These are phyloP conservation scores for Leptosphaerulina australis DNA, from an alignment of 2,329 filamentous ascomycete species.

Conservation along the genomic window DNA sequence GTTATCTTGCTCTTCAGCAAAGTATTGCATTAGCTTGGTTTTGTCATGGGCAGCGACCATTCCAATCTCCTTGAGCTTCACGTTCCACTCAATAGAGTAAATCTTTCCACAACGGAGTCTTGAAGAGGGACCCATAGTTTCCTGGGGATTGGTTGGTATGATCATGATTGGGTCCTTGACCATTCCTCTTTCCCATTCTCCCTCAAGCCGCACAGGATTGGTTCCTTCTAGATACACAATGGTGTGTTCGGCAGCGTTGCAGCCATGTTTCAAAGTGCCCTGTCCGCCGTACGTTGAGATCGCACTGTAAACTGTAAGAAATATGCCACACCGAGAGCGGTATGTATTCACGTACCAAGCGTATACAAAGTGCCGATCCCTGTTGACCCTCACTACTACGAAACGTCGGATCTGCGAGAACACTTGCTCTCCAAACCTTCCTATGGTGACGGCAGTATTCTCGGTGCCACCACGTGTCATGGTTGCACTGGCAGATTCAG, in stretches of 20 bases:
- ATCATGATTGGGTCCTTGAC: conserved; percentile 49
- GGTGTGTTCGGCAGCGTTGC: conserved; percentile 47
- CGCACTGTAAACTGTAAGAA: conserved; percentile 34
- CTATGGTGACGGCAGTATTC: conserved; percentile 19
- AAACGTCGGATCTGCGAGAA: conserved; percentile 39
- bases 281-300: conserved; percentile 50
- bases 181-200: conserved; percentile 44
- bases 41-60: conserved; percentile 38
- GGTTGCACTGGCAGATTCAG: conserved; percentile 21
- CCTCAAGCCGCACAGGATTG: conserved; percentile 16
- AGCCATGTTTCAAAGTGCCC: conserved; percentile 47
- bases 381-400: conserved; percentile 24
- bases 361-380: conserved; percentile 32
- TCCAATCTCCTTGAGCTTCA: conserved; percentile 53
- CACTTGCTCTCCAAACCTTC: conserved; percentile 20
- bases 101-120: conserved; percentile 47
- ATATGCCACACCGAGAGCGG: too few relatives aligned
- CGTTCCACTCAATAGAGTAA: conserved; percentile 52
- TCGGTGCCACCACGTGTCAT: neutral
- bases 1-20: too few relatives aligned
- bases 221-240: conserved; percentile 39
- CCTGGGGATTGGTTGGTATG: conserved; percentile 19
- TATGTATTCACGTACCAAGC: conserved; percentile 31
- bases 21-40: conserved; percentile 20
- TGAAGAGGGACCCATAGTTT: conserved; percentile 43